Conservation (phyloP, 345 rosid species). For the Cardamine resedifolia region DNA sequence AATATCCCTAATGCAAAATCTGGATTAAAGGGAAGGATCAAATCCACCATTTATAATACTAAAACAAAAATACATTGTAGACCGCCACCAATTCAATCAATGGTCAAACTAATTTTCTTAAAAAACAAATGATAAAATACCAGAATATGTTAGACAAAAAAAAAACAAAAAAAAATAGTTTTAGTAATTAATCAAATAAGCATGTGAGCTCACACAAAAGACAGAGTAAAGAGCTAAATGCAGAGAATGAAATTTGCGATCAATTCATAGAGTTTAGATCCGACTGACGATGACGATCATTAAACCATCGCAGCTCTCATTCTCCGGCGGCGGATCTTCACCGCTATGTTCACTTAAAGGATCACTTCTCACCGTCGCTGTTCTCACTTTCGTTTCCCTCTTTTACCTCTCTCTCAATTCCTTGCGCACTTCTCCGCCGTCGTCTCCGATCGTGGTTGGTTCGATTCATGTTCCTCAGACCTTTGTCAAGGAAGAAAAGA, state of each 20-base stretch:
- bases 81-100: neutral
- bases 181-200: neutral
- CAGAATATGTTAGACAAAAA: neutral
- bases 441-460: conserved; percentile 30
- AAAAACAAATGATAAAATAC: neutral
- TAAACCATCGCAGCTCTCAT: conserved; percentile 40
- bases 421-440: conserved; percentile 43
- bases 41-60: neutral
- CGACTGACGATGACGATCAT: conserved; percentile 51
- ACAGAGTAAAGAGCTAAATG: conserved; percentile 6
- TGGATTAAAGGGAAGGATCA: neutral
- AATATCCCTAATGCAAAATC: neutral
- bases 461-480: conserved; percentile 29
- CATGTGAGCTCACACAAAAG: conserved; percentile 7
- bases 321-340: conserved; percentile 29
- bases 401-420: conserved; percentile 66
- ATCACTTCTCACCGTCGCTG: conserved; percentile 63
- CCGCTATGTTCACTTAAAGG: conserved; percentile 60
- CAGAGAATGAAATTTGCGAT: conserved; percentile 2
- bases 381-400: conserved; percentile 68
- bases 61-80: neutral
- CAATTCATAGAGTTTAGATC: conserved; percentile 19
- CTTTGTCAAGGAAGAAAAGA: conserved; percentile 5
- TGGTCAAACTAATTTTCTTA: neutral
- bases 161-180: neutral